phyloP scores from a whole-genome alignment of 768 basidiomycete species.

The Termitomyces sp. region DNA sequence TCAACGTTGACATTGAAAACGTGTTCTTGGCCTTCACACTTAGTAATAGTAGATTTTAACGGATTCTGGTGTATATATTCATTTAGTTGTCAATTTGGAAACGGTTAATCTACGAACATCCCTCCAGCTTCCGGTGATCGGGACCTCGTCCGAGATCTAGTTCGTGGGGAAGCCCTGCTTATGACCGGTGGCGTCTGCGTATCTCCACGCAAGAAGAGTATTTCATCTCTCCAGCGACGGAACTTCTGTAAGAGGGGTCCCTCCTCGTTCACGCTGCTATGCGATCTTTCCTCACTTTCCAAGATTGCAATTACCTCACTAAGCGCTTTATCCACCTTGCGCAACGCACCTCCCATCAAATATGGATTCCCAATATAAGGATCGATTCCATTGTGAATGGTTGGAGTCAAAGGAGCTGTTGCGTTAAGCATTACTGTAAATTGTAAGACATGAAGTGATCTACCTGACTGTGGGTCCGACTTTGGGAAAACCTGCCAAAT shows the following conservation, averaged over 20 bases:
- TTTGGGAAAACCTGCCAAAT: conserved; percentile 39
- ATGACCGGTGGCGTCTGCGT: conserved; percentile 3
- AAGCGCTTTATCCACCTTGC: conserved; percentile 39
- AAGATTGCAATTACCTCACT: conserved; percentile 37
- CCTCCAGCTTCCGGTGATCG: conserved; percentile 22
- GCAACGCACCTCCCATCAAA: conserved; percentile 35
- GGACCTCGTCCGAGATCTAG: conserved; percentile 9
- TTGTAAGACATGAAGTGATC: not conserved
- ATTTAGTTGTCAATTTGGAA: not conserved
- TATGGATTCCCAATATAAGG: conserved; percentile 40
- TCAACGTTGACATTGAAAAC: not conserved
- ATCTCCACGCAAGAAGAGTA: conserved; percentile 26
- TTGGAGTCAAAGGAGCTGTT: conserved; percentile 18
- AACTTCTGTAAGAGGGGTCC: conserved; percentile 33
- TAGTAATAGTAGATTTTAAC: not conserved
- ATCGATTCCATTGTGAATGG: conserved; percentile 14
- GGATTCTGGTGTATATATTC: not conserved
- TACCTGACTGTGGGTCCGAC: conserved; percentile 35
- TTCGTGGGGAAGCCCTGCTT: conserved; percentile 4
- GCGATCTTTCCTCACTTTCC: conserved; percentile 34
- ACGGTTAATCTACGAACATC: conserved; percentile 25
- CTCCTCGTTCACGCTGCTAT: conserved; percentile 27
- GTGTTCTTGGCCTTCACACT: not conserved
- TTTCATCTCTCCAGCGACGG: conserved; percentile 34
- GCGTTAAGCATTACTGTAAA: not conserved